phyloP scores from a whole-genome alignment of 345 rosid genomes.

The Salix dunnii region DNA sequence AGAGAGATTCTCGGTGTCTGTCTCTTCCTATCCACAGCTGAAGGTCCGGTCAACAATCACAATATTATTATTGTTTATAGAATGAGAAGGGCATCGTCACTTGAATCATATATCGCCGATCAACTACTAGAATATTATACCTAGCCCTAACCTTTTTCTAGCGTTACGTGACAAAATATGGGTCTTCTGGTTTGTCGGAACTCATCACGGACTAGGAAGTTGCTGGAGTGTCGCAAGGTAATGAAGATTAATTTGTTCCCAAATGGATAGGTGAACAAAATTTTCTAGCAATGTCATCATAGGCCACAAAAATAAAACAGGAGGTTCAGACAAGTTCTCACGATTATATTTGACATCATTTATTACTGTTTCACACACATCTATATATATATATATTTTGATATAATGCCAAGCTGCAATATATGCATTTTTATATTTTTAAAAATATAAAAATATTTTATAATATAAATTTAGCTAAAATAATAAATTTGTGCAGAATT shows the following conservation, averaged over 20 bases:
- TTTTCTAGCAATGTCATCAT: not conserved
- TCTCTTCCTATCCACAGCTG: slow-evolving; percentile 1
- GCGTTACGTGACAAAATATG: not conserved
- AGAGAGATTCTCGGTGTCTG: slow-evolving; percentile 1
- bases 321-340: too few relatives aligned
- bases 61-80: not conserved
- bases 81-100: not conserved
- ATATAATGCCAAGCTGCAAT: too few relatives aligned
- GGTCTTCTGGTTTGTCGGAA: not conserved
- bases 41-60: slow-evolving; percentile 10
- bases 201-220: not conserved
- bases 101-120: not conserved
- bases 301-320: too few relatives aligned
- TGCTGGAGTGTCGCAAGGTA: not conserved
- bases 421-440: too few relatives aligned
- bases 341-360: too few relatives aligned
- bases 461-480: too few relatives aligned
- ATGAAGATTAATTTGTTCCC: not conserved
- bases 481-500: too few relatives aligned
- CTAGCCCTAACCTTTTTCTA: not conserved
- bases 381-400: too few relatives aligned
- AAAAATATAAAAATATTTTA: too few relatives aligned
- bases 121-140: not conserved
- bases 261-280: not conserved
- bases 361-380: too few relatives aligned